Evolutionary conservation across 106 monocot genomes (phyloP).

Genomic region (Allium cepa): DNA sequence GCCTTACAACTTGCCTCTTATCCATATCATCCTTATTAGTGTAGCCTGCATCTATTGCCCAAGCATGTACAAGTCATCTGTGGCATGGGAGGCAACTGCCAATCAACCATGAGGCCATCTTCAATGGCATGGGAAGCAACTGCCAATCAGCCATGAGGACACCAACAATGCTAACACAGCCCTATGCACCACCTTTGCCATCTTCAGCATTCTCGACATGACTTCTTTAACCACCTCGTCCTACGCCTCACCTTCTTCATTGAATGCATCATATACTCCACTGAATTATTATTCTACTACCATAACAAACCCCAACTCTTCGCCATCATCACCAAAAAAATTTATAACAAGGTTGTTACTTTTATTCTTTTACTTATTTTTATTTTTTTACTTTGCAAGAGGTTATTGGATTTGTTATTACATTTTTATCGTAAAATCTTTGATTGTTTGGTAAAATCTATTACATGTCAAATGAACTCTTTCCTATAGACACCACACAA

Average conservation of each 20-base stretch:
- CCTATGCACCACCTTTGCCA: constrained; percentile 78
- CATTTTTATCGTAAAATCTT: no score
- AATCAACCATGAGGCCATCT: no score
- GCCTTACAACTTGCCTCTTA: constrained; percentile 57
- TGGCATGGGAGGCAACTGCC: constrained; percentile 34
- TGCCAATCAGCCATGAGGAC: no score
- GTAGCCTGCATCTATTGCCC: constrained; percentile 92
- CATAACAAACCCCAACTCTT: constrained; percentile 56
- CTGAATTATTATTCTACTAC: constrained; percentile 92
- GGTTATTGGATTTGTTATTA: no score
- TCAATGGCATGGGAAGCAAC: constrained; percentile 44
- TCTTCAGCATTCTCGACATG: constrained; percentile 66
- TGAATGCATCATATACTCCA: constrained; percentile 55
- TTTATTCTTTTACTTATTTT: no score
- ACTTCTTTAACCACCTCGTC: constrained; percentile 68
- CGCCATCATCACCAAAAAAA: constrained; percentile 67
- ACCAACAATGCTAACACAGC: constrained; percentile 65
- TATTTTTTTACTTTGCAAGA: no score
- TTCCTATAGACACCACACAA: no score
- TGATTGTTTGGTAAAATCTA: no score
- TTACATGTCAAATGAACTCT: no score
- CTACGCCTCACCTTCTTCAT: constrained; percentile 70
- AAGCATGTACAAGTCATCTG: constrained; percentile 94
- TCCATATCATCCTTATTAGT: constrained; percentile 60
- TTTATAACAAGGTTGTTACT: constrained; percentile 25